A percentile compares a stretch with the other conserved stretches of the same genome.
These are phyloP conservation scores for Cyberlindnera maclurae DNA, from an alignment of 805 yeast genomes.

Conservation along the genomic window DNA sequence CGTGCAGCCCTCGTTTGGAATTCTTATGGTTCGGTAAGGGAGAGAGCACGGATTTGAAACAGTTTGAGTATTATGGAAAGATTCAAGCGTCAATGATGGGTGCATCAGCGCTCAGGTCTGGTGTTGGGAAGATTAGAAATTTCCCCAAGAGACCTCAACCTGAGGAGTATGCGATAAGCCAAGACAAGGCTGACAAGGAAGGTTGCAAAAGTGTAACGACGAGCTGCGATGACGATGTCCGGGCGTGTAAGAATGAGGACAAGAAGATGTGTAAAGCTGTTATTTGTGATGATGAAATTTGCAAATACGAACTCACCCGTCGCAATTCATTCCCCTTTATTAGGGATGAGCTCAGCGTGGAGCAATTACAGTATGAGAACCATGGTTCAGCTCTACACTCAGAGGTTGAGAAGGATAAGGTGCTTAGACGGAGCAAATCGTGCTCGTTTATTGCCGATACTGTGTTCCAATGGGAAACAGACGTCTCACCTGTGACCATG, in stretches of 20 bases:
- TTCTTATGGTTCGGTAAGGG: slow-evolving; percentile 49
- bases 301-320: slow-evolving; percentile 16
- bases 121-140: slow-evolving; percentile 22
- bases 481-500: slow-evolving; percentile 9
- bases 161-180: slow-evolving; percentile 10
- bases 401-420: not conserved
- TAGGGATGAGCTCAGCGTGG: slow-evolving; percentile 26
- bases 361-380: slow-evolving; percentile 22
- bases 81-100: slow-evolving; percentile 5
- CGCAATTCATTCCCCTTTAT: slow-evolving; percentile 35
- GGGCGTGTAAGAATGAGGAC: not conserved
- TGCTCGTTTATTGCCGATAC: slow-evolving; percentile 27
- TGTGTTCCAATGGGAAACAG: slow-evolving; percentile 6
- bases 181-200: slow-evolving; percentile 2
- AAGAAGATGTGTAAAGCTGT: slow-evolving; percentile 1
- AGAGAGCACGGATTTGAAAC: slow-evolving; percentile 27
- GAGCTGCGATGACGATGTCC: not conserved
- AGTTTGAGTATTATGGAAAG: slow-evolving; percentile 14
- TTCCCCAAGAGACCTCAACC: slow-evolving; percentile 19
- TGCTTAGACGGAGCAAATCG: slow-evolving; percentile 29
- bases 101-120: slow-evolving; percentile 17
- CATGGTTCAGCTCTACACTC: slow-evolving; percentile 11
- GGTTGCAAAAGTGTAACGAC: not conserved
- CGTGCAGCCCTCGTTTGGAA: slow-evolving; percentile 28
- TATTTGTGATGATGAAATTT: slow-evolving; percentile 10